phyloP scores from a whole-genome alignment of 495 filamentous ascomycete genomes.

The Lasiosphaeria hispida region DNA sequence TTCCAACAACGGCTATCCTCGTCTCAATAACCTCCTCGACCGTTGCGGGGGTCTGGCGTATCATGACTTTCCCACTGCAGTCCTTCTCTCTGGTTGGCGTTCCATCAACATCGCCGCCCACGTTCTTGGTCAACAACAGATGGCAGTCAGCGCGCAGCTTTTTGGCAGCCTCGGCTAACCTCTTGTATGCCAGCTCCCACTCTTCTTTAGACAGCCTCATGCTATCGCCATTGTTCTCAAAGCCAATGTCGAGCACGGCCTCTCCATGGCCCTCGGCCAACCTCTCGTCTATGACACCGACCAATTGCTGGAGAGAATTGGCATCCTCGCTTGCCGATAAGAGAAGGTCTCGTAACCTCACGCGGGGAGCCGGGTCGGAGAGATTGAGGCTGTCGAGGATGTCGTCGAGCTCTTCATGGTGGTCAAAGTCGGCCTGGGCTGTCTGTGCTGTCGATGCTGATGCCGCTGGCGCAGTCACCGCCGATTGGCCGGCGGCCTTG shows the following conservation, averaged over 20 bases:
- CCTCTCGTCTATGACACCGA: conserved; percentile 62
- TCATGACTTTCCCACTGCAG: conserved; percentile 76
- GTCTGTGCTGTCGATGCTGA: background rate
- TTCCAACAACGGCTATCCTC: conserved; percentile 94
- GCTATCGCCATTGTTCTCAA: conserved; percentile 89
- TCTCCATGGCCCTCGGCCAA: conserved; percentile 88
- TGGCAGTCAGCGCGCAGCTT: conserved; percentile 69
- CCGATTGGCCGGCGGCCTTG: conserved; percentile 26
- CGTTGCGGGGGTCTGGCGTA: conserved; percentile 68
- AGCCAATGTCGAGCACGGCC: conserved; percentile 85
- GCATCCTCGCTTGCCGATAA: conserved; percentile 59
- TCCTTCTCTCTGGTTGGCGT: conserved; percentile 65
- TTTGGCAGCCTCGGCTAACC: conserved; percentile 64
- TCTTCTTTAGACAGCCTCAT: conserved; percentile 79
- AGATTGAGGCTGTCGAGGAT: conserved; percentile 86
- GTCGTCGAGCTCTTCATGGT: conserved; percentile 86
- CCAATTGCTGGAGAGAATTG: conserved; percentile 54
- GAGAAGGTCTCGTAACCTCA: conserved; percentile 73
- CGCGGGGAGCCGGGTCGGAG: conserved; percentile 66
- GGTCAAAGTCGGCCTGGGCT: conserved; percentile 40
- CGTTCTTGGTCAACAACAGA: conserved; percentile 81
- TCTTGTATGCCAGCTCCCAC: conserved; percentile 71
- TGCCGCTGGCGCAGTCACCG: conserved; percentile 29
- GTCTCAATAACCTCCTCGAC: conserved; percentile 91
- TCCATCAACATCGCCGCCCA: conserved; percentile 75